A percentile compares a stretch with the other conserved stretches of the same genome.
Conservation (phyloP, 2,329 filamentous ascomycete species). For the Mycosphaerella sp. region DNA sequence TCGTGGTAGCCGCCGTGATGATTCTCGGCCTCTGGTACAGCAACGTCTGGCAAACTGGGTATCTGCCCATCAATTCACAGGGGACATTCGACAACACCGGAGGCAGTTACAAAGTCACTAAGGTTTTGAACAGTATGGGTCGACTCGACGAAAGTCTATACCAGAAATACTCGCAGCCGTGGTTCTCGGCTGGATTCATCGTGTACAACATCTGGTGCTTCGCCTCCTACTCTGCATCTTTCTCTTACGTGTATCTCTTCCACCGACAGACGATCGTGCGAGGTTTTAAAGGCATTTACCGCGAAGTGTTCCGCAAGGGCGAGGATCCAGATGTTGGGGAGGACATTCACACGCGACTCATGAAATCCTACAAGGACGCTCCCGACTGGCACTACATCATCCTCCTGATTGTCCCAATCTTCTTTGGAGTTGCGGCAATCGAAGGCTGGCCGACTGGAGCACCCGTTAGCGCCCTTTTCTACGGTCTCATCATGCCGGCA, state of each 20-base stretch:
- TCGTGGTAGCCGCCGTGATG: conserved; percentile 25
- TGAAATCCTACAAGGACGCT: conserved; percentile 74
- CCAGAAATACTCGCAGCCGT: conserved; percentile 67
- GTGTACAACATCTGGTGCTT: conserved; percentile 11
- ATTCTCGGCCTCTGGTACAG: conserved; percentile 47
- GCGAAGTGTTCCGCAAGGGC: background rate
- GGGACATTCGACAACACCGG: conserved; percentile 80
- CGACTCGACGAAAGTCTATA: conserved; percentile 75
- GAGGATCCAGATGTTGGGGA: conserved; percentile 40
- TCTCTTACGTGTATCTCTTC: conserved; percentile 10
- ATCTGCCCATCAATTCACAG: conserved; percentile 77
- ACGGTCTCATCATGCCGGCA: conserved; percentile 66
- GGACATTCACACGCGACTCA: conserved; percentile 76
- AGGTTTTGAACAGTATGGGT: conserved; percentile 64
- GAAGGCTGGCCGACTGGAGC: conserved; percentile 37
- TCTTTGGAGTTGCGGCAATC: conserved; percentile 11
- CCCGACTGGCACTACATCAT: conserved; percentile 66
- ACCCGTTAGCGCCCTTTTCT: conserved; percentile 74
- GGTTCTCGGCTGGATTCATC: conserved; percentile 10
- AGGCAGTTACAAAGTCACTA: conserved; percentile 70
- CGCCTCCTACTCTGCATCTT: conserved; percentile 7
- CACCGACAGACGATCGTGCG: conserved; percentile 6
- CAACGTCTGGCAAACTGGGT: conserved; percentile 72
- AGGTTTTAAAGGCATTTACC: conserved; percentile 5
- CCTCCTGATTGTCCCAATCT: conserved; percentile 10